Conservation (phyloP, 768 basidiomycete genomes). For the Boletus subcaerulescens region DNA sequence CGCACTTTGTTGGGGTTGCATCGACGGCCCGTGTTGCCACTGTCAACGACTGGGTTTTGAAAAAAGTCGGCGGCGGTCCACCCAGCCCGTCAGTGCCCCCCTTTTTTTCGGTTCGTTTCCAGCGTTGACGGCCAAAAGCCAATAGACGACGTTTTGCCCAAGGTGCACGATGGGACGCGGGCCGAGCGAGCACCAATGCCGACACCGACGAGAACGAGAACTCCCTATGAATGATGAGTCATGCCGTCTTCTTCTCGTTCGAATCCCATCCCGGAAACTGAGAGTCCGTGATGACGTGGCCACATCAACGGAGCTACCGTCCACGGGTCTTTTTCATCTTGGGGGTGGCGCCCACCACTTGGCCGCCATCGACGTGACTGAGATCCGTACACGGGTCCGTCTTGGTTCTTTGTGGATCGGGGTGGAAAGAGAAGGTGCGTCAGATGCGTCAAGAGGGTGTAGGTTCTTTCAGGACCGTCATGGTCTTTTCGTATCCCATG, state of each 20-base stretch:
- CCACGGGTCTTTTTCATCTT: not conserved
- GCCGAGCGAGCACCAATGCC: not conserved
- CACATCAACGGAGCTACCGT: not conserved
- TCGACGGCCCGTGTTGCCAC: not conserved
- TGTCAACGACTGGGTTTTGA: too few relatives aligned
- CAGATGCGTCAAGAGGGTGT: not conserved
- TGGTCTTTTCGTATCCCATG: not conserved
- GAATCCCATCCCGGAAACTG: not conserved
- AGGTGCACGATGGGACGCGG: too few relatives aligned
- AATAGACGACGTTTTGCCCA: too few relatives aligned
- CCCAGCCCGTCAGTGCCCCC: too few relatives aligned
- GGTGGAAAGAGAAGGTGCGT: not conserved
- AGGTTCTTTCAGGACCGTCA: not conserved
- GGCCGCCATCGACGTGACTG: too few relatives aligned
- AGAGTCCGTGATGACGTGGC: not conserved
- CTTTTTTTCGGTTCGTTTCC: too few relatives aligned
- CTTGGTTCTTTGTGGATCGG: not conserved
- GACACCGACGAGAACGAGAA: not conserved
- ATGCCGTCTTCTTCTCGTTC: not conserved
- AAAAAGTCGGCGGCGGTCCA: too few relatives aligned
- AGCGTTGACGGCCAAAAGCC: too few relatives aligned
- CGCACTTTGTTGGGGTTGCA: not conserved
- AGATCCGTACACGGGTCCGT: not conserved
- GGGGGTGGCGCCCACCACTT: not conserved
- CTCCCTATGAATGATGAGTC: not conserved